Evolutionary conservation across 202 grass and related monocot genomes (phyloP).

Genomic region (Eragrostis tef): DNA sequence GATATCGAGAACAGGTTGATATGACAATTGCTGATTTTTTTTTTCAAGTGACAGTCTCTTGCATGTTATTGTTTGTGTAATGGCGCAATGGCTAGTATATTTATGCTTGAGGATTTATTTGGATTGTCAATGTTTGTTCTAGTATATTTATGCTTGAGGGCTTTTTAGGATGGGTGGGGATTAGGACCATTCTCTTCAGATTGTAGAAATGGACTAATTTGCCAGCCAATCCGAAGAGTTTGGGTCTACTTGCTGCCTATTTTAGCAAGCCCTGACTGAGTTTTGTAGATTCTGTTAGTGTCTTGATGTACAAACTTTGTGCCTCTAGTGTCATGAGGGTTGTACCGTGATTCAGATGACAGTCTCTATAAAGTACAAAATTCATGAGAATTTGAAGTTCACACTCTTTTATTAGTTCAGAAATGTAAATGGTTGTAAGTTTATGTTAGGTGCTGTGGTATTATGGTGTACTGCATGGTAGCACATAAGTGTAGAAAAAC

Average conservation of each 20-base stretch:
- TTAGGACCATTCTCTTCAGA: background rate
- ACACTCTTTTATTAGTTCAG: slow-evolving; percentile 23
- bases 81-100: slow-evolving; percentile 10
- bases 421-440: background rate
- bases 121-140: too few relatives aligned
- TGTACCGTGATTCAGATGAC: slow-evolving; percentile 14
- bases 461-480: slow-evolving; percentile 17
- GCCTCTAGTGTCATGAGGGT: background rate
- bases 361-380: background rate
- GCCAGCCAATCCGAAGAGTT: background rate
- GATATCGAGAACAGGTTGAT: slow-evolving; percentile 87
- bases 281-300: background rate
- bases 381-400: background rate
- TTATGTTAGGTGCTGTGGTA: background rate
- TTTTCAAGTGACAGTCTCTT: slow-evolving; percentile 2
- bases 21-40: slow-evolving; percentile 28
- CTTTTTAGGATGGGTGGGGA: background rate
- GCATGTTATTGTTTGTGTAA: background rate
- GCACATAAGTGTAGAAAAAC: background rate
- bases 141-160: background rate
- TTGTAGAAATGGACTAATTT: background rate
- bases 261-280: background rate
- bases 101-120: background rate
- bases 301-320: background rate
- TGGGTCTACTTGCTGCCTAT: background rate